Evolutionary conservation across 768 basidiomycete species (phyloP).

Genomic region (Strobilomyces dryophilus): DNA sequence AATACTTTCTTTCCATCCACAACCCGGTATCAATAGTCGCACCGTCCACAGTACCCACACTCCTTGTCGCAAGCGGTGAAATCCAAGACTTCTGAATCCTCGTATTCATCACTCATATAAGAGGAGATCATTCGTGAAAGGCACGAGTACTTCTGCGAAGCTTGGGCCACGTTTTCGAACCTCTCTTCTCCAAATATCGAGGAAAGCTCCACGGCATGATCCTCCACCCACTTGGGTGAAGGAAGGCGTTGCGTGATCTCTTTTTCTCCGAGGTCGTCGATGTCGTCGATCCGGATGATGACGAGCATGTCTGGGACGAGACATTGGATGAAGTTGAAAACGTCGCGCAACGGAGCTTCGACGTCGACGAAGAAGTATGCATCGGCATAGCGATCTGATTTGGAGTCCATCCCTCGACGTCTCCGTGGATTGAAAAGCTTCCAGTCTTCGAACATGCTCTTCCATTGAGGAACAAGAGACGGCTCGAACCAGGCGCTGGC

Average conservation of each 20-base stretch:
- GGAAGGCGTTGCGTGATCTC: constrained; percentile 6
- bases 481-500: constrained; percentile 3
- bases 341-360: background rate
- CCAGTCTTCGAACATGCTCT: background rate
- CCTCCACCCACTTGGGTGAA: background rate
- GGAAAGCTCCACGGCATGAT: background rate
- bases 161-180: background rate
- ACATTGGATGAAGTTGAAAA: constrained; percentile 7
- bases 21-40: background rate
- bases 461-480: background rate
- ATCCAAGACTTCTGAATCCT: background rate
- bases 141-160: background rate
- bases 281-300: constrained; percentile 1
- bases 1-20: background rate
- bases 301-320: constrained; percentile 7
- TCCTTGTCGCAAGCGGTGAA: constrained; percentile 10
- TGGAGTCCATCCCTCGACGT: background rate
- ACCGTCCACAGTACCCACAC: constrained; percentile 4
- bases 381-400: constrained; percentile 1
- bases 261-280: background rate
- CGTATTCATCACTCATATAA: background rate
- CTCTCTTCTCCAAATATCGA: background rate
- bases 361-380: constrained; percentile 8
- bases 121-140: background rate
- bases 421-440: background rate